These are phyloP conservation scores for Arthrinium phaeospermum DNA, from an alignment of 2,329 filamentous ascomycete species.

Conservation along the genomic window DNA sequence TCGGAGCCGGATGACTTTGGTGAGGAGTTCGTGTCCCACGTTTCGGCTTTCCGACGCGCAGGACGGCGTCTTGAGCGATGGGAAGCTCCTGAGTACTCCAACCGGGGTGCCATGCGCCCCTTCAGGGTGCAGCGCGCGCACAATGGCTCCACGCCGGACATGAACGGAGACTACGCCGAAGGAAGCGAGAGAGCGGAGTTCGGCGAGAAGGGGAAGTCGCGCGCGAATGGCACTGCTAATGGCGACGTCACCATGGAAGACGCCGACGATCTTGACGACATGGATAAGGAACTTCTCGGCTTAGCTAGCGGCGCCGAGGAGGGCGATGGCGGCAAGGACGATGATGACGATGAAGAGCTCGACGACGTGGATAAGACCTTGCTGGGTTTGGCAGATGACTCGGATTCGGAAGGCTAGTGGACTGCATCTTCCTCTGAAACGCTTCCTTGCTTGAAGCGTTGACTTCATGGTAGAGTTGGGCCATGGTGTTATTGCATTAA, in stretches of 20 bases:
- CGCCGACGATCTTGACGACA: slow-evolving; percentile 60
- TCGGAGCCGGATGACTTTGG: slow-evolving; percentile 76
- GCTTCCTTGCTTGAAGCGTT: background rate
- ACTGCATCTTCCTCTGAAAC: background rate
- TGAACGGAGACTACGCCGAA: slow-evolving; percentile 34
- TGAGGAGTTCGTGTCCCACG: slow-evolving; percentile 72
- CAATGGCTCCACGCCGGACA: slow-evolving; percentile 32
- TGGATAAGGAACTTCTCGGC: slow-evolving; percentile 57
- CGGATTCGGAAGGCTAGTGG: slow-evolving; percentile 17
- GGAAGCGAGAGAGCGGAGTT: slow-evolving; percentile 38
- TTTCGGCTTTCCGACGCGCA: slow-evolving; percentile 68
- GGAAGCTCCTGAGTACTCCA: slow-evolving; percentile 46
- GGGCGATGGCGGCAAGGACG: slow-evolving; percentile 52
- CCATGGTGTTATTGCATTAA: background rate
- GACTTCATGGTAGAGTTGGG: background rate
- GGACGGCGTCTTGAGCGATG: slow-evolving; percentile 73
- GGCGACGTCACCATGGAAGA: slow-evolving; percentile 53
- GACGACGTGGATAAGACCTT: slow-evolving; percentile 40
- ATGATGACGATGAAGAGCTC: slow-evolving; percentile 41
- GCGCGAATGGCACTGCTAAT: slow-evolving; percentile 43
- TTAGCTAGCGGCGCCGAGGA: slow-evolving; percentile 52
- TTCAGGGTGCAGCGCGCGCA: slow-evolving; percentile 22
- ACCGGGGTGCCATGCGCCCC: background rate
- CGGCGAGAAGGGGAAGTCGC: slow-evolving; percentile 37
- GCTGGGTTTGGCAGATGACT: slow-evolving; percentile 37